Evolutionary conservation across 1,284 basidiomycete species (phyloP), one percentile per base, ranked within the genome.

Genomic region (Apiotrichum sp.): DNA sequence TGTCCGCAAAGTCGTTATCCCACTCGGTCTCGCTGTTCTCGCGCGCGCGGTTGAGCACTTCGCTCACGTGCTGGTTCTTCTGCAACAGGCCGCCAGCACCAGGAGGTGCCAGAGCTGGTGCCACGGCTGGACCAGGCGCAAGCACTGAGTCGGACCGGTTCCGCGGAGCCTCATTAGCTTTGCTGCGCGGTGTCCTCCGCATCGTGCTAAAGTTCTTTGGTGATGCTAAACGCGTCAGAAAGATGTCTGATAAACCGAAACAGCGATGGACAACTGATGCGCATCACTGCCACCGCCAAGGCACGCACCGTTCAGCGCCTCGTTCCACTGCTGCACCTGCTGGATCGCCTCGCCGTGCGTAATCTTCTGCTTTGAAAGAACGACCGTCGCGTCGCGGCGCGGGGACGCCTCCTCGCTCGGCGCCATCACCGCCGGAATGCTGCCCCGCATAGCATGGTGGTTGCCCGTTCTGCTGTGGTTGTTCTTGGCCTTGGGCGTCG

Each of bases 1-100:
- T 98, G 71, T 98, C 95, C 67, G 93, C 92, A 68, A 98, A 98
- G 71, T 98, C 95, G 69, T 98, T 95, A 93, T 95, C 98, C 45
- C 62, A 66, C n/a, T 59, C 69, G 10, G 52, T 57, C 38, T 58
- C 58, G 38, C 59, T 61, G 35, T 49, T 58, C 53, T 74, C 71
- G 32, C 63, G 67, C 1, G 69, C 65, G 38, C 71, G 55, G 22
- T 51, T 65, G 31, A 74, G 58, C 11, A 67, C 71, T 46, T 95
- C 90, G 9, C 85, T 90, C 67, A 90, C 86, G 62, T 87, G 88
- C 72, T 88, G 72, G 45, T 66, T 77, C 65, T 70, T 77, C 58
- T 63, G 64, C 36, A 74, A 36, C 22, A 72, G 42, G 4, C 70
- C 69, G 34, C 48, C 41, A 22, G 50, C 48, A 22, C 50, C 36